Percentiles rank a stretch among this genome's conserved stretches.
Evolutionary conservation across 495 filamentous ascomycete species (phyloP).

Genomic region (Pseudevernia furfuracea): DNA sequence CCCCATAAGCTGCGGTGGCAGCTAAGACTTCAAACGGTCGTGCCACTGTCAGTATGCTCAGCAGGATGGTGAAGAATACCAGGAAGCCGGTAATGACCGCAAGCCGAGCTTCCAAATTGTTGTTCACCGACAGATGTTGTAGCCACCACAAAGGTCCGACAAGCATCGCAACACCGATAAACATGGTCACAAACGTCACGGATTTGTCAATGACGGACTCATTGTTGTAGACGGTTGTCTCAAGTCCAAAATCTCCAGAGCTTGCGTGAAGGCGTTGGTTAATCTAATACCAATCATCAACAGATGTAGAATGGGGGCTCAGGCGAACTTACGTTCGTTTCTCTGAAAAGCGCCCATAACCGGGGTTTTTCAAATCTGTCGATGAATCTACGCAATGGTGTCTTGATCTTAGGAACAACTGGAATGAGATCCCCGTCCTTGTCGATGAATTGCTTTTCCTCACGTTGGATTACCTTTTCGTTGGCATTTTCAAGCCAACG

Average conservation of each 20-base stretch:
- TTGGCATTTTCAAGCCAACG: constrained; percentile 27
- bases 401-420: constrained; percentile 22
- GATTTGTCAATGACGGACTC: constrained; percentile 28
- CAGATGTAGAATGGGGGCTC: not conserved
- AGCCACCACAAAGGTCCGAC: constrained; percentile 32
- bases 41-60: constrained; percentile 25
- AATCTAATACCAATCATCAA: not conserved
- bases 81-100: constrained; percentile 31
- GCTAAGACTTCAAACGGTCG: constrained; percentile 31
- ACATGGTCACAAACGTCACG: constrained; percentile 24
- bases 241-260: constrained; percentile 17
- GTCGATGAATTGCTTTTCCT: constrained; percentile 27
- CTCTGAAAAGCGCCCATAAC: constrained; percentile 1
- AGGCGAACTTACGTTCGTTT: not conserved
- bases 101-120: constrained; percentile 23
- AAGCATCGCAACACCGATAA: constrained; percentile 28
- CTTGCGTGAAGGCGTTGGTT: constrained; percentile 16
- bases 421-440: constrained; percentile 28
- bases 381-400: constrained; percentile 27
- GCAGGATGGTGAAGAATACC: constrained; percentile 27
- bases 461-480: constrained; percentile 22
- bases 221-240: constrained; percentile 20
- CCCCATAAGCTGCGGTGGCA: constrained; percentile 34
- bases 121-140: constrained; percentile 10
- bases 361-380: constrained; percentile 22